Base-by-base conservation (phyloP, 306 rosid genomes). In the Alnus glutinosa region DNA sequence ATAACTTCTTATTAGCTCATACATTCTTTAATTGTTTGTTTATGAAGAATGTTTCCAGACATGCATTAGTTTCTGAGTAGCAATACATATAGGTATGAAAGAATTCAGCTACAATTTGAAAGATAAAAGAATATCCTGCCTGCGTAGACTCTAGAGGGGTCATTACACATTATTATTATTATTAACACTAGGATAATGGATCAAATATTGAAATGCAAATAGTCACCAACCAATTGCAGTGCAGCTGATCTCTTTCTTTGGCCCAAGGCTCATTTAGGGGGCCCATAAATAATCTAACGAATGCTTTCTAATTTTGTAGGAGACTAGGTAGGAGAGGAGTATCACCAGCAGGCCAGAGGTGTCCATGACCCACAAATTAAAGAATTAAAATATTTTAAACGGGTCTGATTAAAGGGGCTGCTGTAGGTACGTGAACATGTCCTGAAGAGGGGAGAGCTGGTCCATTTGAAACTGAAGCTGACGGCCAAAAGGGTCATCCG, bases 401-500 rank as follows among this genome's bases (percentile, higher is more conserved):
- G 30, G 3, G 6, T 4, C 30, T 1, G 50, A 50, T 88, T 76
- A 94, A 70, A 77, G 80, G 32, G 91, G 90, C 55, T 81, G 81
- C n/a, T 82, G 89, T 2, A 57, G 69, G 30, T 76, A 83, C 79
- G 79, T 79, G 87, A 89, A 90, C 90, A 88, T 79, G 80, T 93
- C 96, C 77, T 88, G 98, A 30, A 88, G 73, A 0, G 94, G 86
- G 0, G 88, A 80, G 23, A 85, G 78, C 75, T 90, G 90, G 74
- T 85, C 89, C 84, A 88, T 82, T 46, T 87, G 92, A 77, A 67
- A 85, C 62, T 87, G 89, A 12, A 5, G 77, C 16, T 83, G 89
- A 7, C 81, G n/a, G 32, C 77, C 93, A 75, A 94, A 92, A 57
- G 90, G 91, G 58, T 89, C 88, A n/a, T 86, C 90, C 2, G 52